A percentile compares a stretch with the other conserved stretches of the same genome.
These are phyloP conservation scores for Cardamine resedifolia DNA, from an alignment of 345 rosid genomes.

Conservation along the genomic window DNA sequence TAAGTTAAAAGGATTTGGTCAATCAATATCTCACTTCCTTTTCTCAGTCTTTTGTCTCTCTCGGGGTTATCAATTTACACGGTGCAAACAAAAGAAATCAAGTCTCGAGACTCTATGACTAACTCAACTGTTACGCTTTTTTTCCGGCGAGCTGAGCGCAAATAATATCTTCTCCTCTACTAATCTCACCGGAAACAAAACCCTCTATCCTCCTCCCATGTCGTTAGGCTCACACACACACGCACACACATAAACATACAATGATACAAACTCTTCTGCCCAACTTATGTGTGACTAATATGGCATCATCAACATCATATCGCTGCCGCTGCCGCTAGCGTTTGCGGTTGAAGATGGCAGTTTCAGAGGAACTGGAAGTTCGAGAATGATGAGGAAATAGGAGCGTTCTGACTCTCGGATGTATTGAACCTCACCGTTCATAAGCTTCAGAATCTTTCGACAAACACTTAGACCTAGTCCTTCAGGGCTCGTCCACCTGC, in stretches of 20 bases:
- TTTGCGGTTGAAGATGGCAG: slow-evolving; percentile 31
- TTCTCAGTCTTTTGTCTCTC: slow-evolving; percentile 15
- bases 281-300: slow-evolving; percentile 14
- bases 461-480: slow-evolving; percentile 94
- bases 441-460: slow-evolving; percentile 83
- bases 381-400: slow-evolving; percentile 71
- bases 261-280: slow-evolving; percentile 26
- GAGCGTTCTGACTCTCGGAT: slow-evolving; percentile 85
- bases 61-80: slow-evolving; percentile 33
- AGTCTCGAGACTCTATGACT: slow-evolving; percentile 27
- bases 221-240: slow-evolving; percentile 10
- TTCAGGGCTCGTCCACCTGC: slow-evolving; percentile 77
- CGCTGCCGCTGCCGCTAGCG: slow-evolving; percentile 21
- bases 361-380: slow-evolving; percentile 55
- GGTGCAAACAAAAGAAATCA: slow-evolving; percentile 19
- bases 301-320: slow-evolving; percentile 35
- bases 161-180: slow-evolving; percentile 19
- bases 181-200: slow-evolving; percentile 26
- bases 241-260: background rate
- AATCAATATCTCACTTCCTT: slow-evolving; percentile 20
- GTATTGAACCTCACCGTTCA: slow-evolving; percentile 93
- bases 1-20: background rate
- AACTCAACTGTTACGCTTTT: slow-evolving; percentile 29
- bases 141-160: slow-evolving; percentile 18
- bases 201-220: slow-evolving; percentile 17